Evolutionary conservation across 768 basidiomycete genomes (phyloP), one percentile per base, ranked within the genome.

Genomic region (Tricholoma furcatifolium): DNA sequence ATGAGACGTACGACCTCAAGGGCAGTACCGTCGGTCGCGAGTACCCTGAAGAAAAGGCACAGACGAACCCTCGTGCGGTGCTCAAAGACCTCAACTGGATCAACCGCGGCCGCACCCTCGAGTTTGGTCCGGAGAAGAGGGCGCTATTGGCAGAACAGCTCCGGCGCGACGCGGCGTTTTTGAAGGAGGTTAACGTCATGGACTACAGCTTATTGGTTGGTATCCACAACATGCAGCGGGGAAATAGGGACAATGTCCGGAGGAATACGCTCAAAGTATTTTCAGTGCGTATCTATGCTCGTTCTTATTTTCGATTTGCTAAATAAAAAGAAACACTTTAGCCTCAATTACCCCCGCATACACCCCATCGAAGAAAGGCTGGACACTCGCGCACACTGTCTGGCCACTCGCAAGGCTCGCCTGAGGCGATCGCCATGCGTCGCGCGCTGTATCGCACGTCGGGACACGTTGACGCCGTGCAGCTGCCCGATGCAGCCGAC

Each of bases 41-140:
- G 67, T 94, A 93, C 57, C 79, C 93, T 0, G 94, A 96, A 65
- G 91, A 91, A 32, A 89, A 87, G 62, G 74, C 82, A 57, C 85
- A 84, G 68, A 66, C 70, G 51, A 97, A 97, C 49, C 91, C 91
- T 0, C 78, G 89, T 24, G 95, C 93, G 4, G 92, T 94, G 14
- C 70, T 98, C 55, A 99, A 99, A 70, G 97, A 99, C 65, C 71
- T 97, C 58, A 98, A 99, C 67, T 99, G 96, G 95, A 90, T 98
- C 41, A 83, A 89, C 50, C 76, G 92, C 2, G 73, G 74, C 6
- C 85, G 87, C 60, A 78, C 71, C 63, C 76, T 99, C 42, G 91
- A 94, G 67, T 70, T 98, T n/a, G 97, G 97, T 0, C 97, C 97
- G 0, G 94, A 98, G 74, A 99, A 98, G 71, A 74, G 90, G 42